These are phyloP conservation scores for Gynochthodes officinalis DNA, from an alignment of 257 asterid genomes.

Conservation along the genomic window DNA sequence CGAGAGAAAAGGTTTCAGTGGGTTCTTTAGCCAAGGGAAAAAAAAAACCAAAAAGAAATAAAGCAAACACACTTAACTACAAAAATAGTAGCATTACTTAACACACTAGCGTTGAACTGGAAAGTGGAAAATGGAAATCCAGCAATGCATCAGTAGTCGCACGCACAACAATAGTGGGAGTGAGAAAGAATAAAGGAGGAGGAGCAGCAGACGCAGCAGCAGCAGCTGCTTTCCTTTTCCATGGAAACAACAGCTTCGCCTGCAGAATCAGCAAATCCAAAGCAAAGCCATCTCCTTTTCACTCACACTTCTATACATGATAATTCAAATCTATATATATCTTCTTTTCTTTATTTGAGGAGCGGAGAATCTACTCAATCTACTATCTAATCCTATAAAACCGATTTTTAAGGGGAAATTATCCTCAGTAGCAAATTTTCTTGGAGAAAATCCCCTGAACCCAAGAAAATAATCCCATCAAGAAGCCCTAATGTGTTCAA, in stretches of 20 bases:
- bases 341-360: not conserved
- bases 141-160: too few relatives aligned
- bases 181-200: not conserved
- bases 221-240: not conserved
- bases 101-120: too few relatives aligned
- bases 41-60: too few relatives aligned
- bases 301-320: not conserved
- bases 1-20: too few relatives aligned
- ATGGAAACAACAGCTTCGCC: not conserved
- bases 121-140: too few relatives aligned
- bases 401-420: not conserved
- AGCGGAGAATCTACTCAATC: not conserved
- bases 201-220: not conserved
- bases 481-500: not conserved
- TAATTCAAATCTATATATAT: not conserved
- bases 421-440: not conserved
- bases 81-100: too few relatives aligned
- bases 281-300: conserved; percentile 12
- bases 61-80: too few relatives aligned
- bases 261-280: conserved; percentile 6
- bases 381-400: not conserved
- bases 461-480: not conserved
- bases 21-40: too few relatives aligned
- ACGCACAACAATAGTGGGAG: too few relatives aligned
- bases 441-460: not conserved